A percentile compares a stretch with the other conserved stretches of the same genome.
Evolutionary conservation across 495 filamentous ascomycete species (phyloP).

Genomic region (Glarea lozoyensis): DNA sequence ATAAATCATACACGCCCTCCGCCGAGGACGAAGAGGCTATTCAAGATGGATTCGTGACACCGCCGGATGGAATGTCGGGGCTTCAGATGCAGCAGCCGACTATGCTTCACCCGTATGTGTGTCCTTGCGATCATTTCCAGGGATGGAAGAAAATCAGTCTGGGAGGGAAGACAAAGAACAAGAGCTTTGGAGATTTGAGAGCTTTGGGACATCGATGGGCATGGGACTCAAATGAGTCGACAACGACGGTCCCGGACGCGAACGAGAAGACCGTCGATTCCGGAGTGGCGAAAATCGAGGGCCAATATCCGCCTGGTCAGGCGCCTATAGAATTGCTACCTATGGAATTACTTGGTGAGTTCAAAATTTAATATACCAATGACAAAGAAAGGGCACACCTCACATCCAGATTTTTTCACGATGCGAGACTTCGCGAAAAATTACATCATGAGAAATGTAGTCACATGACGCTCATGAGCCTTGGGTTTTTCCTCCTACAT

Average conservation of each 20-base stretch:
- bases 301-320: slow-evolving; percentile 25
- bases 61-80: slow-evolving; percentile 3
- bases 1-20: slow-evolving; percentile 18
- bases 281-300: slow-evolving; percentile 23
- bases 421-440: slow-evolving; percentile 2
- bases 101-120: slow-evolving; percentile 49
- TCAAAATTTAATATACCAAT: too few species aligned
- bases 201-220: slow-evolving; percentile 45
- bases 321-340: slow-evolving; percentile 58
- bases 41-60: slow-evolving; percentile 23
- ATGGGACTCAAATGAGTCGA: slow-evolving; percentile 35
- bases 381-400: too few species aligned
- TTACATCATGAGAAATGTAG: neutral
- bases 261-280: slow-evolving; percentile 17
- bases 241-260: too few species aligned
- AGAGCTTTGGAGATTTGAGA: slow-evolving; percentile 63
- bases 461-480: neutral
- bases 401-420: slow-evolving; percentile 3
- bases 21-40: slow-evolving; percentile 31
- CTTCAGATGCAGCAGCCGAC: slow-evolving; percentile 8
- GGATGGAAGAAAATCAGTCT: slow-evolving; percentile 66
- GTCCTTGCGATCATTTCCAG: slow-evolving; percentile 60
- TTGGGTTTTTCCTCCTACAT: slow-evolving; percentile 1
- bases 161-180: slow-evolving; percentile 56
- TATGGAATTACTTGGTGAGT: slow-evolving; percentile 64